Conservation (phyloP, 106 monocot species). For the Chionographis japonica region DNA sequence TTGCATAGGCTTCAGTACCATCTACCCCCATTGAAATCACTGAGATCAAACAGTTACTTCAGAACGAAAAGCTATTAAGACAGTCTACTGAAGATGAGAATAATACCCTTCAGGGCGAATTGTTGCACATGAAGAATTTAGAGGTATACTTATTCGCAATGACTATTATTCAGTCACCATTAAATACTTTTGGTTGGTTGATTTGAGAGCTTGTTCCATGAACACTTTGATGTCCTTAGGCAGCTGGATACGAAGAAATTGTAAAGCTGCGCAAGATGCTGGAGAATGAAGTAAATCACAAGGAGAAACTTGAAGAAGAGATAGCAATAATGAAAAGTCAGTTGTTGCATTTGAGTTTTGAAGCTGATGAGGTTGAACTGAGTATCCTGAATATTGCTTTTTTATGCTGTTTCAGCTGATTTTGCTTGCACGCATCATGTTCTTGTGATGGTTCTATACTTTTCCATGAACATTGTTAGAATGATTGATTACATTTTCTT, state of each 20-base stretch:
- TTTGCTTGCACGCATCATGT: no score
- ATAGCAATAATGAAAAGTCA: conserved; percentile 68
- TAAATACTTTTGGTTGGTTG: conserved; percentile 2
- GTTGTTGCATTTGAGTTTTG: conserved; percentile 78
- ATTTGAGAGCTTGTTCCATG: neutral
- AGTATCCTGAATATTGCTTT: neutral
- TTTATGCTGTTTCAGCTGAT: no score
- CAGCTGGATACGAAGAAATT: conserved; percentile 63
- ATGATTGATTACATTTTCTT: neutral
- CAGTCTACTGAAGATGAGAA: conserved; percentile 74
- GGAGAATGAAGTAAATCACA: conserved; percentile 80
- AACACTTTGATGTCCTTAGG: conserved; percentile 29
- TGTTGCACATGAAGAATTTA: conserved; percentile 65
- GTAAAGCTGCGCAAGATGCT: conserved; percentile 68
- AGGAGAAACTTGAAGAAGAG: conserved; percentile 94
- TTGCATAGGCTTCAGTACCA: conserved; percentile 25
- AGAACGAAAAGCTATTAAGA: conserved; percentile 53
- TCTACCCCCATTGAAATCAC: conserved; percentile 34
- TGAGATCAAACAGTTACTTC: conserved; percentile 44
- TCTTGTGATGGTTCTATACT: no score
- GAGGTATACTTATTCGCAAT: conserved; percentile 40
- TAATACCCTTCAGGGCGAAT: conserved; percentile 51
- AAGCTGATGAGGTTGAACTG: conserved; percentile 99
- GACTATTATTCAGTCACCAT: neutral
- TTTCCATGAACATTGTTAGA: no score